Percentiles rank a stretch among this genome's conserved stretches.
Evolutionary conservation across 352 stramenopile genomes (phyloP).

Genomic region (Globisporangium paroecandrum): DNA sequence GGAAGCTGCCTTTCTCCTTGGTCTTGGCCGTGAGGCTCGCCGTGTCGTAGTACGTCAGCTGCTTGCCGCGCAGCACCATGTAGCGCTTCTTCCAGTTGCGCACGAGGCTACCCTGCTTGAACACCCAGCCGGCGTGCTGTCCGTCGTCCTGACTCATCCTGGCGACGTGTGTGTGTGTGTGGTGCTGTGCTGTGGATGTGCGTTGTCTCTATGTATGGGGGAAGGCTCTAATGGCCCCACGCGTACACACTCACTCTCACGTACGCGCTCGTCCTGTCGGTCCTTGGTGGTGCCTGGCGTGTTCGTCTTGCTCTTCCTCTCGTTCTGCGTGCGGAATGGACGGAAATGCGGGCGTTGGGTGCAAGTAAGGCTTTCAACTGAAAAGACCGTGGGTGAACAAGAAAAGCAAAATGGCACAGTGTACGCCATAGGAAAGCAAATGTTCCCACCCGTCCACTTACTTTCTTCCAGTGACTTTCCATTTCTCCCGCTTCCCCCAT

Average conservation of each 20-base stretch:
- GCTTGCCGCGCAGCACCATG: constrained; percentile 75
- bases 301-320: background rate
- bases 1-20: constrained; percentile 78
- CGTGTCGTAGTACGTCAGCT: constrained; percentile 85
- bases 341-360: background rate
- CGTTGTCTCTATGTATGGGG: background rate
- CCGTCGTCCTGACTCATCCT: constrained; percentile 35
- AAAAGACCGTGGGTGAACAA: background rate
- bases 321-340: background rate
- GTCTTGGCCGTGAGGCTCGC: constrained; percentile 46
- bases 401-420: background rate
- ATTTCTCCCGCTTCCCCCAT: background rate
- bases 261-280: background rate
- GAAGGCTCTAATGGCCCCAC: background rate
- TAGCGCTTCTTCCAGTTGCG: constrained; percentile 87
- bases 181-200: constrained; percentile 25
- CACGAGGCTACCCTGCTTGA: constrained; percentile 79
- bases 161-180: background rate
- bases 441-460: background rate
- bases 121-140: constrained; percentile 75
- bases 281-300: background rate
- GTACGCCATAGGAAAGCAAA: background rate
- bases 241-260: background rate
- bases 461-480: background rate
- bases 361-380: no score